Percentiles rank a stretch among this genome's conserved stretches.
These are phyloP conservation scores for Melastoma candidum DNA, from an alignment of 441 rosid species.

Conservation along the genomic window DNA sequence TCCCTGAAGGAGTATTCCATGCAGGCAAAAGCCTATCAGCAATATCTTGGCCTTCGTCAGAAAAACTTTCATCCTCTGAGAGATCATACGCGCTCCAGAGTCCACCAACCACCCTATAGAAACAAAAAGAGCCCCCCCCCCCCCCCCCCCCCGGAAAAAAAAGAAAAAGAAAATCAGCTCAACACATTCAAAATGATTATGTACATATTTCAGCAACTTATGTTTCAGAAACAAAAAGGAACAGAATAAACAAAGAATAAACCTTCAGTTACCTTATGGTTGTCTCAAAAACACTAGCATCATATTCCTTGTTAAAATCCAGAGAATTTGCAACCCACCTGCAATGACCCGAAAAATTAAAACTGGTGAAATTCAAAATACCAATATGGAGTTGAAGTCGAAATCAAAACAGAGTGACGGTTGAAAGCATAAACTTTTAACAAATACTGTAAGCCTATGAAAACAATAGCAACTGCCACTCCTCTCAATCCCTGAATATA, in stretches of 20 bases:
- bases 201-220: too few species aligned
- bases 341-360: slow-evolving; percentile 21
- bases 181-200: background rate
- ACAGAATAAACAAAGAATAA: slow-evolving; percentile 17
- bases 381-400: too few species aligned
- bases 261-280: slow-evolving; percentile 97
- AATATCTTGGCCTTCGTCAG: slow-evolving; percentile 84
- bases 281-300: slow-evolving; percentile 97
- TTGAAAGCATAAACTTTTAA: too few species aligned
- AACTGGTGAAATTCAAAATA: too few species aligned
- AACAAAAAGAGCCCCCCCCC: background rate
- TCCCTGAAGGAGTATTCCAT: slow-evolving; percentile 78
- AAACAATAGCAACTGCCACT: too few species aligned
- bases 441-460: too few species aligned
- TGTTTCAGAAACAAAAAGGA: too few species aligned
- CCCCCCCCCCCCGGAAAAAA: background rate
- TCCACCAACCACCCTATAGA: slow-evolving; percentile 92
- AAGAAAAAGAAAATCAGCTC: slow-evolving; percentile 14
- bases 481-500: too few species aligned
- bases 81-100: slow-evolving; percentile 96
- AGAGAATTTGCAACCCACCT: slow-evolving; percentile 94
- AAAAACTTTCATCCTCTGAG: slow-evolving; percentile 69
- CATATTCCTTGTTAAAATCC: slow-evolving; percentile 86
- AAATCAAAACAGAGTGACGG: too few species aligned
- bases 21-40: slow-evolving; percentile 96